Evolutionary conservation across 768 basidiomycete genomes (phyloP), one percentile per base, ranked within the genome.

Genomic region (Guyanaporus albipodus): DNA sequence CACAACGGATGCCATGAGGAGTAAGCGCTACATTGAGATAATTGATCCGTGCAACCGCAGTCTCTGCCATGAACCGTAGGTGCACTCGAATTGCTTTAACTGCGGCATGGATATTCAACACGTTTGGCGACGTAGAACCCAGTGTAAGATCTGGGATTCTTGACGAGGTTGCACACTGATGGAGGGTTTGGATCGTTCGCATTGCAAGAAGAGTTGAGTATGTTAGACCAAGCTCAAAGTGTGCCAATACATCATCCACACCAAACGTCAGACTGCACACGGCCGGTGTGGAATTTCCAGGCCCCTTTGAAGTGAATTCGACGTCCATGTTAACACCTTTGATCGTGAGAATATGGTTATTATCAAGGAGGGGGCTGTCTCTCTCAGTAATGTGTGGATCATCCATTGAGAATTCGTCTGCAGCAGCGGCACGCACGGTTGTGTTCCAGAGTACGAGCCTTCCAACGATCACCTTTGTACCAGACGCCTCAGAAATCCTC

Each of bases 201-300:
- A 73, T 40, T 9, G 83, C 87, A 38, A 91, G 74, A 34, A 92
- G 69, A 14, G 72, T 56, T 55, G 80, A 83, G 60, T 93, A 93
- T 24, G 84, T 69, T 60, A 86, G 81, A 14, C 79, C 77, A 44
- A 89, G 65, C 55, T 80, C 76, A 49, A 90, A 72, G 35, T 69
- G 70, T 6, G 72, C 70, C 28, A 73, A 70, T 24, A 83, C 62
- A 41, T 74, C 72, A 14, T 83, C 79, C 17, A 87, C 66, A n/a
- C 68, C 57, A 12, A 81, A 60, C 1, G 72, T 67, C 18, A 79
- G 55, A 4, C 77, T 70, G 43, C 74, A 78, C 10, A 56, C 46
- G 18, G 60, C 48, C 38, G 37, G 44, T 29, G 48, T 41, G 10
- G 50, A 49, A 40, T 50, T 41, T 17, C 38, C 27, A 15, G 27